Base-by-base conservation (phyloP, 495 filamentous ascomycete genomes). In the Poronia punctata region DNA sequence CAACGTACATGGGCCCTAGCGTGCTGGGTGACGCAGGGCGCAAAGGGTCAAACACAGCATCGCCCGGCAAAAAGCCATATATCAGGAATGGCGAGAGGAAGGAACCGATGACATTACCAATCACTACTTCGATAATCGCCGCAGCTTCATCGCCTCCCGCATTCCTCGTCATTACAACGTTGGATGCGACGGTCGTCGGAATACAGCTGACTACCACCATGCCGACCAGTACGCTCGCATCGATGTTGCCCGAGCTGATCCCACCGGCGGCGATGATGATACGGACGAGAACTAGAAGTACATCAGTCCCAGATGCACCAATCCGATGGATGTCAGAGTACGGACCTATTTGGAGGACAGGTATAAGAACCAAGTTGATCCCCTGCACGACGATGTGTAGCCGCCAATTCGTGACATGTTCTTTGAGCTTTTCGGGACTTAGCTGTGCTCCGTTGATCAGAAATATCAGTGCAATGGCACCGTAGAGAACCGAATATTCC, bases 101-200 rank as follows among this genome's bases (percentile, higher is more conserved):
- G 3, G 73, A 69, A 0, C 71, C 72, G 10, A 71, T 48, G 12
- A 73, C 46, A 57, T 75, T 77, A n/a, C 71, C 73, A 31, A 77
- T 53, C 33, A 77, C 49, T 1, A 77, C 73, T 49, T 74, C 71
- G 15, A 74, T 71, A 17, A 75, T 52, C 17, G 73, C 71, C 3
- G 72, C 72, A 9, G 72, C 71, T 50, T 77, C 73, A 41, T 75
- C 73, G 4, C 73, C 71, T 4, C 73, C 71, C 4, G 72, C 67
- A 11, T 69, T 61, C 17, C 69, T 59, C 22, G 72, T 75, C 72
- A 75, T 77, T 4, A 77, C 71, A 23, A 77, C 71, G 54, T 77
- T 77, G 41, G 71, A 75, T 5, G 73, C 73, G 38, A 77, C 71
- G 5, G 72, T 77, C 5, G 73, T 77, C 7, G 71, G 73, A n/a